Base-by-base conservation (phyloP, 176 grass and related monocot genomes). In the Bonia amplexicaulis region DNA sequence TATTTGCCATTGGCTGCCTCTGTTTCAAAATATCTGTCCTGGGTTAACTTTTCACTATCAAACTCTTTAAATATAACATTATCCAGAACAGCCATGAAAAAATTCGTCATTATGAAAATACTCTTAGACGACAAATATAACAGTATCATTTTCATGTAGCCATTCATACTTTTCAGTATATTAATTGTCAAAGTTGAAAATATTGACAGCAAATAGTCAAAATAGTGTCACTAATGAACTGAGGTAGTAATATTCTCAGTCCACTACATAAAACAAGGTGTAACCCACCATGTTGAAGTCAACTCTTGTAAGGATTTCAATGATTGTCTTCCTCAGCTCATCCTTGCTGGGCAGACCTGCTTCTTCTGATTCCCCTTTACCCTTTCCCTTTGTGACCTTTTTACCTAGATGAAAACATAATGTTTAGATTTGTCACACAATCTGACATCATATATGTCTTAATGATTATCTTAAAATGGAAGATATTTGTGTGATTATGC, bases 211-310 rank as follows among this genome's bases (percentile, higher is more conserved):
- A 69, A 65, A 78, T 41, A 49, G 22, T 78, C 67, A 85, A 88
- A 58, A 89, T 69, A 22, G 25, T 76, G 66, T 26, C 46, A 74
- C 33, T 58, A 41, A 51, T 68, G 13, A 80, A 63, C 9, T 65
- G 13, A 47, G 22, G 16, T 13, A 40, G 39, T 9, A 40, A 12
- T 19, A 71, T 72, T 77, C 42, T 84, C 25, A 23, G 55, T 26
- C 31, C 25, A 67, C 33, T 80, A 70, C 61, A 66, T 54, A 68
- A 65, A 49, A 46, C 48, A 86, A 46, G 20, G 9, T 27, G 40
- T 46, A 78, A 73, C 92, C 69, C 57, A 99, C 97, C 62, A 86
- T 95, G 76, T 96, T 96, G 63, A 99, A 99, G 74, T 99, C 97
- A 52, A 99, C 93, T 89, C 89, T 88, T 61, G 91, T 96, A 47